Conservation (phyloP, 139 green algal species). For the Dunaliella primolecta region DNA sequence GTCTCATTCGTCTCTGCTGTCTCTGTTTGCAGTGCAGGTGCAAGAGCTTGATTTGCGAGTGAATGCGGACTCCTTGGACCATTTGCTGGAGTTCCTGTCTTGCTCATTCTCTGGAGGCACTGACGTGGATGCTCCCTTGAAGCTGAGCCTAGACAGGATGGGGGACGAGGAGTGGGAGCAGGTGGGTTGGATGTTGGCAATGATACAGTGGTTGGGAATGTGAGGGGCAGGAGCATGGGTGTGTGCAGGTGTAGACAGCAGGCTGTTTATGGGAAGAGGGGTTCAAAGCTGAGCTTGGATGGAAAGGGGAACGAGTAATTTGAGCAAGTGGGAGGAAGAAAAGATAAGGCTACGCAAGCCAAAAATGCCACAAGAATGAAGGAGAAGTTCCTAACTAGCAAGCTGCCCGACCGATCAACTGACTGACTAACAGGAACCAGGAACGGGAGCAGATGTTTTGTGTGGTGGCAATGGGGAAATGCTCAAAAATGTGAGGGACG, state of each 20-base stretch:
- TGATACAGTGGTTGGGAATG: too few relatives aligned
- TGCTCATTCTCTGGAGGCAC: constrained; percentile 61
- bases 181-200: too few relatives aligned
- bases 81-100: constrained; percentile 81
- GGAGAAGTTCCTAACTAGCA: too few relatives aligned
- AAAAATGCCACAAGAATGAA: too few relatives aligned
- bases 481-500: background rate
- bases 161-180: constrained; percentile 65
- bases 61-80: constrained; percentile 44
- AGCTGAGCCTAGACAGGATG: constrained; percentile 71
- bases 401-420: too few relatives aligned
- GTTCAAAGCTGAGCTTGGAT: constrained; percentile 3
- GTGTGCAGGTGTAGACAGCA: background rate
- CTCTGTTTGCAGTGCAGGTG: constrained; percentile 71
- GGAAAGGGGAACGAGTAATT: background rate
- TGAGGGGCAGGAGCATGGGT: too few relatives aligned
- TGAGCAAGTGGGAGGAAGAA: background rate
- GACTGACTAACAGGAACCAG: too few relatives aligned
- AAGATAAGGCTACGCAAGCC: too few relatives aligned
- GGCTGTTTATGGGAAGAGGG: background rate
- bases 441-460: too few relatives aligned
- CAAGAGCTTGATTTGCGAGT: constrained; percentile 79
- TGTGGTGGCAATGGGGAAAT: too few relatives aligned
- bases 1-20: too few relatives aligned
- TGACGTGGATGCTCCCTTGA: constrained; percentile 77